Evolutionary conservation across 495 filamentous ascomycete genomes (phyloP), one percentile per base, ranked within the genome.

Genomic region (Xylaria cubensis): DNA sequence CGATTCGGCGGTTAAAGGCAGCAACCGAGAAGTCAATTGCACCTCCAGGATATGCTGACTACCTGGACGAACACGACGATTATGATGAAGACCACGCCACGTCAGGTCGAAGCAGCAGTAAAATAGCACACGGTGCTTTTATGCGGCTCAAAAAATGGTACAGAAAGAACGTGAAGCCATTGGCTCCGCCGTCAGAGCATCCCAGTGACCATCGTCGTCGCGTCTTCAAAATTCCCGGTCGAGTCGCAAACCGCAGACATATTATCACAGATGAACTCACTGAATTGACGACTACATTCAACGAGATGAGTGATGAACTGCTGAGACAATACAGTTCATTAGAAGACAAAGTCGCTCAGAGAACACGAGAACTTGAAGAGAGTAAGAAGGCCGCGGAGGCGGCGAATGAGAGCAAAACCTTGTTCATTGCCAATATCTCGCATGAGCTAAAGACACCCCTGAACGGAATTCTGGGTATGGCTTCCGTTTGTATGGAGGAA

Each of bases 361-460:
- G 94, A 51, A 98, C 95, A 26, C 86, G 86, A 26, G 92, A 97
- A 77, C 86, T 97, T 3, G 94, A 97, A 80, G 89, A 93, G 66
- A 94, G 92, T 76, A 97, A 97, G 80, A 91, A 94, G 82, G 93
- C 94, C 2, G 95, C 95, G 6, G 95, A 97, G 77, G 90, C 92
- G 17, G 95, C 95, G 9, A 97, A 97, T 75, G 92, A 97, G 80
- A 96, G 93, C 84, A 97, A 98, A 82, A 97, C 95, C 8, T 81
- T 97, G 32, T 98, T 98, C 80, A 95, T 98, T 73, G 95, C 95
- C 39, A 98, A 98, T 74, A 97, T 98, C 36, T 97, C 94, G 4
- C 95, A 98, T 77, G 95, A 97, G 78, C 85, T 98, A 17, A 94
- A 97, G 78, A 97, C 95, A 2, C 95, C 95, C 0, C 81, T 97